A percentile compares a stretch with the other conserved stretches of the same genome.
Evolutionary conservation across 192 early-diverging fungal species (phyloP).

Genomic region (Coemansia sp.): DNA sequence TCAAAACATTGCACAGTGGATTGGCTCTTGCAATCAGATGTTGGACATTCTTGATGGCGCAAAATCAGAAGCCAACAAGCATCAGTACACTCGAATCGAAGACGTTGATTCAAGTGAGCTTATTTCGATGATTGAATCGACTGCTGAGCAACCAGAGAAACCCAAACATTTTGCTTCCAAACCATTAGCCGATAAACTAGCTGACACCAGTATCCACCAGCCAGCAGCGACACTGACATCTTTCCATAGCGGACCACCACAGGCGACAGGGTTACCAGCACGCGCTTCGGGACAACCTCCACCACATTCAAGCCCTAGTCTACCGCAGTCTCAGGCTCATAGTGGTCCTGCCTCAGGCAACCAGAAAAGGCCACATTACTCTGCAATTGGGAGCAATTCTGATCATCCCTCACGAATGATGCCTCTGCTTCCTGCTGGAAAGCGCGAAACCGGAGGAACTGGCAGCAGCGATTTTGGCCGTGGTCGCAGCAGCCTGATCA

Average conservation of each 20-base stretch:
- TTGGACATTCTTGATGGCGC: slow-evolving; percentile 4
- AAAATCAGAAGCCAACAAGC: background rate
- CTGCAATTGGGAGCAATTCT: background rate
- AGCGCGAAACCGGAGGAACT: slow-evolving; percentile 2
- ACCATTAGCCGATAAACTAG: background rate
- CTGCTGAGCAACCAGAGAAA: background rate
- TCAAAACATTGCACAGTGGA: slow-evolving; percentile 23
- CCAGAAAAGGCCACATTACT: slow-evolving; percentile 16
- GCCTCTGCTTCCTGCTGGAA: background rate
- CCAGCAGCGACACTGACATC: background rate
- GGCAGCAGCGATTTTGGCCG: background rate
- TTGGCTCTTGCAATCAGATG: slow-evolving; percentile 29
- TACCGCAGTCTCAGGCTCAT: background rate
- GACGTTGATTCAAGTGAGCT: slow-evolving; percentile 3
- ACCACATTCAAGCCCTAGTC: background rate
- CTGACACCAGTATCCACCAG: background rate
- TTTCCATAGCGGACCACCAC: background rate
- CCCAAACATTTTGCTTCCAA: background rate
- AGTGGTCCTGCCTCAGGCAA: background rate
- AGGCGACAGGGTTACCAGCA: background rate
- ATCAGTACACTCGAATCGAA: slow-evolving; percentile 14
- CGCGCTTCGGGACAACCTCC: background rate
- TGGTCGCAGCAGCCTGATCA: background rate
- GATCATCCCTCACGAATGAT: background rate
- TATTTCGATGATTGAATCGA: slow-evolving; percentile 12